Base-by-base conservation (phyloP, 2,329 filamentous ascomycete species). In the Neonectria punicea region DNA sequence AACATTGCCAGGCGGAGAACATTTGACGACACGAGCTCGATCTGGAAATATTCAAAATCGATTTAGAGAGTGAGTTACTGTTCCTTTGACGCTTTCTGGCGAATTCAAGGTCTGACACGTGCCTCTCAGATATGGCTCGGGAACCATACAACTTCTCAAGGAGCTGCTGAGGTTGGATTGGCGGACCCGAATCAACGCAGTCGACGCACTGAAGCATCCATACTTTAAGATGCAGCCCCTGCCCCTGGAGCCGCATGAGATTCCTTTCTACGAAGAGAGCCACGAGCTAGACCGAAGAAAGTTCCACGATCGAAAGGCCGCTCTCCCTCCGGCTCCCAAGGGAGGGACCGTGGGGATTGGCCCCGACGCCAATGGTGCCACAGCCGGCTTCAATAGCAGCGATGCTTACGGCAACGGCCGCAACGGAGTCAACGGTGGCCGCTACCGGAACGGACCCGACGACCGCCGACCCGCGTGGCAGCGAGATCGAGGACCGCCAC, bases 271-370 rank as follows among this genome's bases (percentile, higher is more conserved):
- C 75, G 93, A 97, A 76, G 95, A 98, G 74, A 97, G 94, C 49
- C 96, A 99, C 79, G 96, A 99, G 79, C 84, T 98, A n/a, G 96
- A 99, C 77, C 89, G 95, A 55, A 89, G 94, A 77, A 97, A 95
- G 80, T 95, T 94, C 72, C 91, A 97, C 70, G 92, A 94, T 63
- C 91, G 96, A 74, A 93, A 93, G 75, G 92, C 92, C 22, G 92
- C 90, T 22, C 86, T 95, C 11, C 95, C 95, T 4, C 95, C 96
- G 13, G 96, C 95, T 1, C 96, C 96, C 0, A 94, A 95, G 71
- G 95, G 94, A 13, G 95, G 93, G 4, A 94, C 93, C 1, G 94
- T 97, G 3, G 95, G 95, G 14, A 89, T 93, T 74, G 89, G 89
- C n/a, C 83, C 84, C 1, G 84, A 85, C 30, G 84, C 85, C 10